phyloP scores from a whole-genome alignment of 345 rosid species.

The Murraya paniculata region DNA sequence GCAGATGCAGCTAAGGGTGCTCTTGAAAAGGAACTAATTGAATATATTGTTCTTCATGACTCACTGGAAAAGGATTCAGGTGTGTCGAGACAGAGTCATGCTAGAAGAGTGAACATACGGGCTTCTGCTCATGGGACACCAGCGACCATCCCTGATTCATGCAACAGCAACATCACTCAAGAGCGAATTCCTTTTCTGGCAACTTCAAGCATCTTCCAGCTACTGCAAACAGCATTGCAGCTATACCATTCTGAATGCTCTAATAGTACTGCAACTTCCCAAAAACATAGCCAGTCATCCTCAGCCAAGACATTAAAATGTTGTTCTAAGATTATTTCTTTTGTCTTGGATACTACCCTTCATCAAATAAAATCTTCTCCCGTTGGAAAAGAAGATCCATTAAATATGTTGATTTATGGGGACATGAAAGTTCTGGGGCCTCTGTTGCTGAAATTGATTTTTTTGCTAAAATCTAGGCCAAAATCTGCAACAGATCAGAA shows the following conservation, averaged over 20 bases:
- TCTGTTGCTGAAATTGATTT: constrained; percentile 60
- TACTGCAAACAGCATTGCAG: constrained; percentile 40
- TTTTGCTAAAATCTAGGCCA: constrained; percentile 44
- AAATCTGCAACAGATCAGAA: constrained; percentile 26
- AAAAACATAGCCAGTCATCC: constrained; percentile 51
- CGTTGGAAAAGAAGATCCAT: constrained; percentile 49
- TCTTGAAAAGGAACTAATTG: constrained; percentile 59
- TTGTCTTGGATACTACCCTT: constrained; percentile 53
- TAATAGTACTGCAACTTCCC: constrained; percentile 35
- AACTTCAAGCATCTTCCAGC: constrained; percentile 67
- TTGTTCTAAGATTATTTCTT: constrained; percentile 35
- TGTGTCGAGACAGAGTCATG: constrained; percentile 41
- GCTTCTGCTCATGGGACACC: constrained; percentile 29
- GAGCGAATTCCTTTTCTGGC: constrained; percentile 54
- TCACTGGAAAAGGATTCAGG: constrained; percentile 41
- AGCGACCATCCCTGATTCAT: constrained; percentile 25
- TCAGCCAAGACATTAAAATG: constrained; percentile 36
- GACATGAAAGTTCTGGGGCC: constrained; percentile 57
- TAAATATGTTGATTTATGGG: constrained; percentile 55
- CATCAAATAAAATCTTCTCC: constrained; percentile 51
- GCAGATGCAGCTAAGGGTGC: constrained; percentile 41
- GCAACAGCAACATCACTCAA: constrained; percentile 31
- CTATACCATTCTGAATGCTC: constrained; percentile 29
- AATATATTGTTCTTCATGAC: constrained; percentile 45
- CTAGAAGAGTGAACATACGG: constrained; percentile 43